Conservation (phyloP, 2,329 filamentous ascomycete species). For the Paraconiothyrium brasiliense region DNA sequence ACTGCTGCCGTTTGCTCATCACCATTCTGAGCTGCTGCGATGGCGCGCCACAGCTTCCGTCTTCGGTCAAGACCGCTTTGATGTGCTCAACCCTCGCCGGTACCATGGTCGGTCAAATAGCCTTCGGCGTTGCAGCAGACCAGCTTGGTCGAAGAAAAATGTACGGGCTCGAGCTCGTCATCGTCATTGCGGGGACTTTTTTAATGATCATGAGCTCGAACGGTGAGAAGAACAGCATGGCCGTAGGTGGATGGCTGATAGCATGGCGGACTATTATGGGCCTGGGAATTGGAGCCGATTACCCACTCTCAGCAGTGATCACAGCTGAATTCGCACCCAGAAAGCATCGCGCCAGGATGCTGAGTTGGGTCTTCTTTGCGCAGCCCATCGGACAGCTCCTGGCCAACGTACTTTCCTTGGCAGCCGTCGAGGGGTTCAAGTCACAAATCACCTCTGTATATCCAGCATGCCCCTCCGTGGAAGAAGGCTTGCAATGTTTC, state of each 20-base stretch:
- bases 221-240: constrained; percentile 47
- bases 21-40: constrained; percentile 26
- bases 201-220: constrained; percentile 51
- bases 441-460: constrained; percentile 31
- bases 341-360: constrained; percentile 51
- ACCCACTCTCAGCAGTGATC: constrained; percentile 51
- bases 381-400: constrained; percentile 53
- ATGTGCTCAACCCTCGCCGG: constrained; percentile 51
- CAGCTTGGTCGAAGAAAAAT: constrained; percentile 49
- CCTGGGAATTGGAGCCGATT: constrained; percentile 51
- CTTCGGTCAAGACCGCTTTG: constrained; percentile 48
- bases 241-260: constrained; percentile 51
- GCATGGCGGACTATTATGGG: constrained; percentile 54
- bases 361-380: constrained; percentile 54
- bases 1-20: constrained; percentile 39
- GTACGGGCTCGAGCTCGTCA: constrained; percentile 53
- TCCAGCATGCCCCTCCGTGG: constrained; percentile 23
- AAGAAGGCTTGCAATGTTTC: constrained; percentile 35
- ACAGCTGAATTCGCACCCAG: constrained; percentile 52
- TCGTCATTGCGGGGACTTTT: constrained; percentile 53
- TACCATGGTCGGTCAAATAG: constrained; percentile 50
- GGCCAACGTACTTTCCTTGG: constrained; percentile 42
- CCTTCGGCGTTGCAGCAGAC: constrained; percentile 52
- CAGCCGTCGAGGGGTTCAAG: constrained; percentile 38
- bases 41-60: constrained; percentile 35